Conservation (phyloP, 2,329 filamentous ascomycete genomes). For the Albophoma yamanashiensis region DNA sequence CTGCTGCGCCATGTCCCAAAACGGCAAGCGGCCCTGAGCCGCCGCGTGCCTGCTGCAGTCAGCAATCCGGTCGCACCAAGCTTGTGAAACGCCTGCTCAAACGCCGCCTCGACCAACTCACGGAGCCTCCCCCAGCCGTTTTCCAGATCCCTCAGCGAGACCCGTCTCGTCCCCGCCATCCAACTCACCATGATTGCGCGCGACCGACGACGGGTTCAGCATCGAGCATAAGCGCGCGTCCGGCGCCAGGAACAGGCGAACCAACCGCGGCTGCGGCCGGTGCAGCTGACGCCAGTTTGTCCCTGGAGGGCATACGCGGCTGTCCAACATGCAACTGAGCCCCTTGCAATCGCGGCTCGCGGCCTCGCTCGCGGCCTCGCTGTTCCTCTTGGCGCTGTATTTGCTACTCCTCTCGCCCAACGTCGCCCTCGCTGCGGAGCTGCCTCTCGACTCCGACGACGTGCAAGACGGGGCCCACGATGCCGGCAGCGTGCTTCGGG, state of each 20-base stretch:
- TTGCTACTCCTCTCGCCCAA: slow-evolving; percentile 46
- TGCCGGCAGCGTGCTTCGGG: slow-evolving; percentile 9
- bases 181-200: slow-evolving; percentile 5
- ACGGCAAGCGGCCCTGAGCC: not conserved
- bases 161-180: not conserved
- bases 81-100: not conserved
- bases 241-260: not conserved
- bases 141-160: not conserved
- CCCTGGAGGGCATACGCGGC: slow-evolving; percentile 28
- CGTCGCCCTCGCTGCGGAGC: slow-evolving; percentile 53
- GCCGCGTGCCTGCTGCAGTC: not conserved
- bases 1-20: not conserved
- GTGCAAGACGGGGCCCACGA: not conserved
- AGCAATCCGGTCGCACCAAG: not conserved
- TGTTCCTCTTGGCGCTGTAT: slow-evolving; percentile 50
- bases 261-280: not conserved
- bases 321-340: slow-evolving; percentile 46
- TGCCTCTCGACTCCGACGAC: slow-evolving; percentile 9
- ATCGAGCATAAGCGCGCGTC: slow-evolving; percentile 1
- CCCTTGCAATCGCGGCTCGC: slow-evolving; percentile 63
- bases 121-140: not conserved
- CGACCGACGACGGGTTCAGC: slow-evolving; percentile 1
- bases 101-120: not conserved
- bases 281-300: slow-evolving; percentile 8
- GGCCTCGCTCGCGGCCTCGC: slow-evolving; percentile 52